Percentiles rank a stretch among this genome's conserved stretches.
Conservation (phyloP, 2,329 filamentous ascomycete species). For the Ascochyta koolunga region DNA sequence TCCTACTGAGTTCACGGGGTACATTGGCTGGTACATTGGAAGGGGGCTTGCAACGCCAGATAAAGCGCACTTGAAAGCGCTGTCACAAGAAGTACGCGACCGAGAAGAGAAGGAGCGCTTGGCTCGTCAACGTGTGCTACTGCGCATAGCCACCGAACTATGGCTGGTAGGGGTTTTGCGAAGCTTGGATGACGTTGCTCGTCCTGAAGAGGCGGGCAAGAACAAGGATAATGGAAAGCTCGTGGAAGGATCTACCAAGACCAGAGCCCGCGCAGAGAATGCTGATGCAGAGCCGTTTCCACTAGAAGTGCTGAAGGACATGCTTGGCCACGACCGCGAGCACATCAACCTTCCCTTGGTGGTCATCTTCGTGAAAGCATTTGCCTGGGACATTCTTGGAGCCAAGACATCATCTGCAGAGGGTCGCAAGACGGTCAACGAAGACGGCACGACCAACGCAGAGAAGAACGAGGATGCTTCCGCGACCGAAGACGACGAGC, state of each 20-base stretch:
- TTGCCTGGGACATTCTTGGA: conserved; percentile 93
- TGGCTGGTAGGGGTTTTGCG: conserved; percentile 91
- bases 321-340: conserved; percentile 91
- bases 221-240: conserved; percentile 62
- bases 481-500: conserved; percentile 59
- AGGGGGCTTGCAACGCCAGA: conserved; percentile 91
- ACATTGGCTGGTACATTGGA: conserved; percentile 89
- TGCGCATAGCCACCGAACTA: conserved; percentile 91
- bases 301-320: conserved; percentile 94
- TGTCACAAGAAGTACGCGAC: conserved; percentile 82
- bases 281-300: conserved; percentile 88
- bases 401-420: conserved; percentile 74
- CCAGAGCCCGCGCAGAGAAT: conserved; percentile 64
- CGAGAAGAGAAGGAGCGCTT: conserved; percentile 95
- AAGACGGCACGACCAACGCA: conserved; percentile 73
- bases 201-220: conserved; percentile 68
- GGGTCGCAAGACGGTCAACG: conserved; percentile 81
- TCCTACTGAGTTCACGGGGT: conserved; percentile 85
- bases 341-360: conserved; percentile 89
- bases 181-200: conserved; percentile 74
- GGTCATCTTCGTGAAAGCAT: conserved; percentile 94
- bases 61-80: conserved; percentile 77
- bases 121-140: conserved; percentile 79
- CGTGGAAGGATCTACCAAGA: conserved; percentile 65
- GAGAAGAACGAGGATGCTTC: conserved; percentile 60